Evolutionary conservation across 139 green algal genomes (phyloP).

Genomic region (Ulvella scutata): DNA sequence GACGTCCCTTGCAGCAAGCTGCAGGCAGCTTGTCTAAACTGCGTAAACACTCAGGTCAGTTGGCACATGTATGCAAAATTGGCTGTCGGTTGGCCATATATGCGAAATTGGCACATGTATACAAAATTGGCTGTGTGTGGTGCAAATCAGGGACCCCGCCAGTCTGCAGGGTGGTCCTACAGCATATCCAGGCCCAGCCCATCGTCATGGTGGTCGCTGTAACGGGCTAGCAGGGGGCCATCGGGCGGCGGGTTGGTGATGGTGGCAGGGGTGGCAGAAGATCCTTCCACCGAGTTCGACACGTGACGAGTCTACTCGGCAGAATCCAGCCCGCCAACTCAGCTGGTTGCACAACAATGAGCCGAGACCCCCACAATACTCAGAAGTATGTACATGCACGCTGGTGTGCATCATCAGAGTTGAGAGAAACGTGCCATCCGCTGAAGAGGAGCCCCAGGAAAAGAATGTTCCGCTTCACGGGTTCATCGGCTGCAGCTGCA

Average conservation of each 20-base stretch:
- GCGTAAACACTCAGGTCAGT: neutral
- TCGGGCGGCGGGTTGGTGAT: neutral
- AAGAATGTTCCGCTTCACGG: neutral
- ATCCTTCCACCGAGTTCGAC: too few relatives aligned
- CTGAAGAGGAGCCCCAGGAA: neutral
- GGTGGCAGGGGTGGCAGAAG: too few relatives aligned
- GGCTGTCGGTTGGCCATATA: neutral
- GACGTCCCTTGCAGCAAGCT: neutral
- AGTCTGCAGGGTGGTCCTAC: neutral
- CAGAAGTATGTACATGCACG: neutral
- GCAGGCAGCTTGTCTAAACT: neutral
- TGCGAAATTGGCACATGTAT: neutral
- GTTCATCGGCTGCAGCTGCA: too few relatives aligned
- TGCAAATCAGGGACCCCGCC: neutral
- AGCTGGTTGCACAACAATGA: neutral
- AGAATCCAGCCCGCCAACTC: too few relatives aligned
- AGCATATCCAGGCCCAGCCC: neutral
- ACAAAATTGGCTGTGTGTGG: neutral
- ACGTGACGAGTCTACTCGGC: too few relatives aligned
- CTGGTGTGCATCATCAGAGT: neutral
- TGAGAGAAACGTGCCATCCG: neutral
- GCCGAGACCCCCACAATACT: neutral
- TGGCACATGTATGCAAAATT: neutral
- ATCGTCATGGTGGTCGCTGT: neutral
- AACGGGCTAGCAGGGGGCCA: too few relatives aligned